Conservation (phyloP, 106 monocot species). For the Dendrobium officinale region DNA sequence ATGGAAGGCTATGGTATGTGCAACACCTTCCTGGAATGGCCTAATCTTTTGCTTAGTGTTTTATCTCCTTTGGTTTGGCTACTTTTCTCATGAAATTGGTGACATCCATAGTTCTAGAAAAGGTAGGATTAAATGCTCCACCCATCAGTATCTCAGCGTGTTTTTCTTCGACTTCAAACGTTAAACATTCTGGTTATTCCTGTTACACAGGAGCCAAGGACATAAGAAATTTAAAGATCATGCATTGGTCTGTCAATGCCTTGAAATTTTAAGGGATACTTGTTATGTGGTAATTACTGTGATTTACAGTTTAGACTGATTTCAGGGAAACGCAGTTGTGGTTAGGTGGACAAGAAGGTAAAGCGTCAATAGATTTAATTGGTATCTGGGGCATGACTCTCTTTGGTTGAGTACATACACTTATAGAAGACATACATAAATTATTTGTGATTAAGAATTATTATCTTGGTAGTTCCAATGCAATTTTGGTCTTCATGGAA, state of each 20-base stretch:
- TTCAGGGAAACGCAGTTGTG: too few relatives aligned
- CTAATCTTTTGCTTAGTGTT: neutral
- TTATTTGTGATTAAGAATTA: neutral
- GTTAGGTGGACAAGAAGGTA: too few relatives aligned
- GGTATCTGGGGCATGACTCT: neutral
- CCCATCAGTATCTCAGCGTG: too few relatives aligned
- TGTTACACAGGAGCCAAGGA: neutral
- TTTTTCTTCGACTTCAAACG: too few relatives aligned
- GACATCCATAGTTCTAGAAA: neutral
- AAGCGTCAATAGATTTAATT: too few relatives aligned
- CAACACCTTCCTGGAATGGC: neutral
- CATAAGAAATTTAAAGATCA: neutral
- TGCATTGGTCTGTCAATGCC: neutral
- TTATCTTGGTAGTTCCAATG: neutral
- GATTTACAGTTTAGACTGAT: too few relatives aligned
- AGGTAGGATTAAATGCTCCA: neutral
- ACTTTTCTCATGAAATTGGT: neutral
- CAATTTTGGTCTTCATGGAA: neutral
- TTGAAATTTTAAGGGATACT: neutral
- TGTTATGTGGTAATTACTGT: neutral
- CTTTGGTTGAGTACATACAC: neutral
- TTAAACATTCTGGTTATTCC: neutral
- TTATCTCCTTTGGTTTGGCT: neutral
- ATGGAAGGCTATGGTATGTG: slow-evolving; percentile 98
- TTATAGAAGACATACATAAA: neutral